Evolutionary conservation across 2,329 filamentous ascomycete species (phyloP).

Genomic region (Fusarium dlaminii): DNA sequence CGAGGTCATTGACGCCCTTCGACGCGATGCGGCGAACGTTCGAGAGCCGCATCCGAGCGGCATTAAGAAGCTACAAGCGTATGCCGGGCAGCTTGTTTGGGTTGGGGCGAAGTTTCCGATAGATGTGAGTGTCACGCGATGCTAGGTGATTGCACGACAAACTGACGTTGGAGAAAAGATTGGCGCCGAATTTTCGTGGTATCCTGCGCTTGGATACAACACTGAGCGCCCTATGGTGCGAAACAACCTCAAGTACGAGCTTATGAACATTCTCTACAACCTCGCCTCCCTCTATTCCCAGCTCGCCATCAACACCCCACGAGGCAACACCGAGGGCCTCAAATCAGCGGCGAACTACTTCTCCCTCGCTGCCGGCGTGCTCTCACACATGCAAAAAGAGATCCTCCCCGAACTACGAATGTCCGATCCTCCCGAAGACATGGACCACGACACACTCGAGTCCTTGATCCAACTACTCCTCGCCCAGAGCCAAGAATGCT

Average conservation of each 20-base stretch:
- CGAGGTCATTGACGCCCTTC: slow-evolving; percentile 83
- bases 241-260: slow-evolving; percentile 80
- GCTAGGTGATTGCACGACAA: background rate
- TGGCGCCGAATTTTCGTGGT: slow-evolving; percentile 96
- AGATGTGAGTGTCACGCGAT: slow-evolving; percentile 66
- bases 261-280: slow-evolving; percentile 93
- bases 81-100: slow-evolving; percentile 93
- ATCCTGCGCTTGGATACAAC: slow-evolving; percentile 91
- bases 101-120: slow-evolving; percentile 95
- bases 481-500: slow-evolving; percentile 95
- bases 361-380: slow-evolving; percentile 84
- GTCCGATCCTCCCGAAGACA: slow-evolving; percentile 88
- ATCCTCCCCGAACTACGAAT: slow-evolving; percentile 84
- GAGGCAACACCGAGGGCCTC: slow-evolving; percentile 81
- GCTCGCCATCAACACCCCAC: slow-evolving; percentile 82
- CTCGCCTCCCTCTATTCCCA: slow-evolving; percentile 94
- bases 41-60: slow-evolving; percentile 89
- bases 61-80: slow-evolving; percentile 86
- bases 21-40: slow-evolving; percentile 87
- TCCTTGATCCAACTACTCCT: slow-evolving; percentile 85
- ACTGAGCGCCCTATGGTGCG: slow-evolving; percentile 74
- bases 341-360: slow-evolving; percentile 92
- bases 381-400: slow-evolving; percentile 78
- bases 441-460: slow-evolving; percentile 89
- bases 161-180: slow-evolving; percentile 67